These are phyloP conservation scores for Amphirosellinia nigrospora DNA, from an alignment of 495 filamentous ascomycete species.

Conservation along the genomic window DNA sequence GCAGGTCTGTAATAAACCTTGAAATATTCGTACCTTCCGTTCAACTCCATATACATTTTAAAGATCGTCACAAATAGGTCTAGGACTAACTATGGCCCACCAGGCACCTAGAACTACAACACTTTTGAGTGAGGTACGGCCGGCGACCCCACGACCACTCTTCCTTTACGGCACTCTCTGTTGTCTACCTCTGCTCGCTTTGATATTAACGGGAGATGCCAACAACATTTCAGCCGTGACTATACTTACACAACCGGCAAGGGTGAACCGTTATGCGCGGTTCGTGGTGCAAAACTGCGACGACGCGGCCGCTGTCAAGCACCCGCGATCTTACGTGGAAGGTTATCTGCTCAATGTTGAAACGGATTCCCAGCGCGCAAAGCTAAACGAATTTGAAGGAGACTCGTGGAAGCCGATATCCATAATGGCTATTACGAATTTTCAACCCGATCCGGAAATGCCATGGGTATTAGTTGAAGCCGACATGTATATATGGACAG, in stretches of 20 bases:
- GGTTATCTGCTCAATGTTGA: not conserved
- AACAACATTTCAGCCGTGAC: not conserved
- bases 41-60: not conserved
- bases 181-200: conserved; percentile 30
- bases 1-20: not conserved
- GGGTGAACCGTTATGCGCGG: not conserved
- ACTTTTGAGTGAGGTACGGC: accelerated
- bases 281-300: not conserved
- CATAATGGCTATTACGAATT: not conserved
- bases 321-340: not conserved
- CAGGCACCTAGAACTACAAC: not conserved
- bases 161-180: conserved; percentile 35
- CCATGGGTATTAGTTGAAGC: not conserved
- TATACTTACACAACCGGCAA: not conserved
- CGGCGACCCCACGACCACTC: not conserved
- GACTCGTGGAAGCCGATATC: not conserved
- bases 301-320: not conserved
- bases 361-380: not conserved
- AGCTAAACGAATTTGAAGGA: not conserved
- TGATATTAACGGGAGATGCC: conserved; percentile 22
- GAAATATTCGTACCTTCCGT: not conserved
- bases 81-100: not conserved
- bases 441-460: not conserved
- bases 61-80: not conserved
- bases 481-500: conserved; percentile 14